Evolutionary conservation across 1,139 yeast genomes (phyloP), one percentile per base, ranked within the genome.

Genomic region (Sugiyamaella neomexicana): DNA sequence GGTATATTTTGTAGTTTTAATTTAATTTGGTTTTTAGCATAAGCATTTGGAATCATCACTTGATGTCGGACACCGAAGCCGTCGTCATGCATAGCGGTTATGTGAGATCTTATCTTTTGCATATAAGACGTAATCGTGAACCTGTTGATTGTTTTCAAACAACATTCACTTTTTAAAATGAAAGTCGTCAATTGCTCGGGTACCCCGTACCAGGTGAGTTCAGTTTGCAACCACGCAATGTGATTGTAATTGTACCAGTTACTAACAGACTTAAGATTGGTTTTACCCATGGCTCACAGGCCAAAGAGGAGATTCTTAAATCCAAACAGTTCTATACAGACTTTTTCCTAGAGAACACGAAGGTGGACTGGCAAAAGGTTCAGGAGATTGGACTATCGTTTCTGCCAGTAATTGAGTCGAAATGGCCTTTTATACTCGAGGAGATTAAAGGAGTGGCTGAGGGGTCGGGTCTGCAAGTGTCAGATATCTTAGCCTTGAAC

Each of bases 381-480:
- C 57, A 53, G 46, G 51, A 50, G 25, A 55, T 60, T 16, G 64
- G 62, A n/a, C 41, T 53, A n/a, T 50, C 55, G 17, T 66, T 67
- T 48, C 43, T 61, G 10, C 65, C 67, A 1, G 53, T 52, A 31
- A 53, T 70, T 31, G 56, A 66, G 53, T 15, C 45, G 3, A 57
- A 62, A 16, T 67, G 63, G 57, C 68, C 69, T 3, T 67, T 67
- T 43, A 55, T 69, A 27, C 52, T 63, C 17, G 70, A 69, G 37
- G 74, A 70, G 55, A 61, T 70, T 54, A 56, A 58, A 36, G 74
- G 73, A 17, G 62, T 71, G 25, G 71, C 74, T 5, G 70, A 65
- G 9, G 74, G 74, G 3, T 64, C 73, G 5, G 60, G 57, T 1
- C 61, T 60, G n/a, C 58, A 62, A 5, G 49, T 69, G n/a, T 60